A percentile compares a stretch with the other conserved stretches of the same genome.
These are phyloP conservation scores for Russula griseocarnosa DNA, from an alignment of 768 basidiomycete genomes.

Conservation along the genomic window DNA sequence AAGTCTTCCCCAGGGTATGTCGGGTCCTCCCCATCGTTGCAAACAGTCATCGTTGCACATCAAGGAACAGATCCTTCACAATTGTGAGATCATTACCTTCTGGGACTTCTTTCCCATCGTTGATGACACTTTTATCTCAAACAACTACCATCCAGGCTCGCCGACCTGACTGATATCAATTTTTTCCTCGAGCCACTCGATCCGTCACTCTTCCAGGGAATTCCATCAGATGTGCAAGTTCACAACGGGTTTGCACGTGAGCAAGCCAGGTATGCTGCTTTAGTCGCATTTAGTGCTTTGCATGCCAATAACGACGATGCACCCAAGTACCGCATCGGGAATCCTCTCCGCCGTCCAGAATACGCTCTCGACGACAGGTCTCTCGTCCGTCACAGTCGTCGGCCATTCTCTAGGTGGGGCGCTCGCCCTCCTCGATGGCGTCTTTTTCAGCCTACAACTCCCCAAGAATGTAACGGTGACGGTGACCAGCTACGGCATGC, in stretches of 20 bases:
- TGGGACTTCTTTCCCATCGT: neutral
- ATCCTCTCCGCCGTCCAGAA: conserved; percentile 11
- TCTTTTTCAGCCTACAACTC: conserved; percentile 31
- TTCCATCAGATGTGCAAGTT: conserved; percentile 40
- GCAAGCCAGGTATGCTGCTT: conserved; percentile 42
- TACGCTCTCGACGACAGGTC: neutral
- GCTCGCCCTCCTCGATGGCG: conserved; percentile 31
- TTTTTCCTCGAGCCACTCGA: conserved; percentile 38
- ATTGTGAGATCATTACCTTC: conserved; percentile 30
- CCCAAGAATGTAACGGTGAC: conserved; percentile 21
- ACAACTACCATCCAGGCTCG: conserved; percentile 30
- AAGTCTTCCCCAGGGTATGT: conserved; percentile 44
- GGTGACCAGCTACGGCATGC: conserved; percentile 30
- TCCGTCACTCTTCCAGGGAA: conserved; percentile 47
- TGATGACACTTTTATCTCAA: neutral
- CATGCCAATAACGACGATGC: neutral
- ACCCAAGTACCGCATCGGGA: neutral
- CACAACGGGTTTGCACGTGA: conserved; percentile 47
- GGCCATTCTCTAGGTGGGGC: conserved; percentile 30
- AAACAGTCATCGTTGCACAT: conserved; percentile 38
- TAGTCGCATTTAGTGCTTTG: neutral
- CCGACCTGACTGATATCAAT: conserved; percentile 43
- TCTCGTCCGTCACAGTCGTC: conserved; percentile 10
- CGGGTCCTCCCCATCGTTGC: conserved; percentile 44
- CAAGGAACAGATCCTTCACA: conserved; percentile 38